Base-by-base conservation (phyloP, 2,329 filamentous ascomycete species). In the Graphilbum sp. region DNA sequence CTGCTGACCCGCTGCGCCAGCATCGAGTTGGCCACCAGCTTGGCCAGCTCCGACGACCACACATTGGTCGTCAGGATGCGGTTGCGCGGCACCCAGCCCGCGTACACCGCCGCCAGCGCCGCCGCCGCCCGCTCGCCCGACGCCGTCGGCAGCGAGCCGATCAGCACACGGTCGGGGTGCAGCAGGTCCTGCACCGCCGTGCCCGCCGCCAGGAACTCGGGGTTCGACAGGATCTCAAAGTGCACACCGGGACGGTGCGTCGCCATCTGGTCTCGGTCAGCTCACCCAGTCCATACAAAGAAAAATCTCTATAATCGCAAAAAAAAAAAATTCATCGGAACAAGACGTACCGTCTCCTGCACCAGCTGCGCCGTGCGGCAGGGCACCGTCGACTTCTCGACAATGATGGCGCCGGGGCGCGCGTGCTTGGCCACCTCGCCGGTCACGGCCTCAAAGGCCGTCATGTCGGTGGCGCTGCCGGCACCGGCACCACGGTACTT, bases 381-480 rank as follows among this genome's bases (percentile, higher is more conserved):
- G 3, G 82, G 82, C 20, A 87, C 82, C 0, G 82, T 88, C 40
- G 74, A 80, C 61, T 87, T 88, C 60, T 87, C 81, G 17, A 87
- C 81, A 36, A 88, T 72, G 39, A 87, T 81, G 39, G 78, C 72
- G 35, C 75, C 76, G 16, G 67, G 61, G 23, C 67, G 72, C 3
- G 80, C 77, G 43, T 76, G 63, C 45, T 70, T 62, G 10, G 79
- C 81, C 25, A 87, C 75, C 39, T 72, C 71, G 36, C 68, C 65
- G 2, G 73, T 74, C 6, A 79, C 80, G 16, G 72, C 72, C 53
- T 87, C 80, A 20, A 87, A 70, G 11, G 74, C 72, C 1, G 72
- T 72, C 60, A 87, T 72, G 48, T 87, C 79, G 15, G 79, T 79
- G 0, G 81, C 80, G 45, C 66, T 69, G 11, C 79, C 80, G 5